Conservation (phyloP, 2,329 filamentous ascomycete species). For the Leptographium lundbergii region DNA sequence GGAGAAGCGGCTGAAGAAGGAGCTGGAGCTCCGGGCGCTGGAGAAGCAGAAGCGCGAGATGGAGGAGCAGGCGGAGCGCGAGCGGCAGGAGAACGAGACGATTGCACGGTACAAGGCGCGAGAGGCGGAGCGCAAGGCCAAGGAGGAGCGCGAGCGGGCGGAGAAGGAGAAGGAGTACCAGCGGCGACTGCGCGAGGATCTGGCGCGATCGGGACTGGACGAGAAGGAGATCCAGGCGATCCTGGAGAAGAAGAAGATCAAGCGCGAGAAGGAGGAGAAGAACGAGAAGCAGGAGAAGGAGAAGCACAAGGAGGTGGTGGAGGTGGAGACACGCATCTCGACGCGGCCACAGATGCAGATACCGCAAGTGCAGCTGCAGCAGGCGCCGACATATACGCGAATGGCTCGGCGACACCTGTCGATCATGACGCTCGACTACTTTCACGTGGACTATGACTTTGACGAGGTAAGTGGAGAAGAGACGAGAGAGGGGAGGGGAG, state of each 20-base stretch:
- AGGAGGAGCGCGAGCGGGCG: conserved; percentile 35
- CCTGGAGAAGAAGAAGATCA: conserved; percentile 40
- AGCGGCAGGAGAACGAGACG: conserved; percentile 36
- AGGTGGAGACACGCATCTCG: conserved; percentile 6
- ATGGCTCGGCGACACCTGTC: conserved; percentile 51
- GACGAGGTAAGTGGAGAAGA: conserved; percentile 33
- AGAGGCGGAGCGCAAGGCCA: conserved; percentile 32
- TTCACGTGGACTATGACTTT: conserved; percentile 43
- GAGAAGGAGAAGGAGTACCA: conserved; percentile 41
- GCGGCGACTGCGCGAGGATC: conserved; percentile 41
- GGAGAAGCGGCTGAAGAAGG: conserved; percentile 38
- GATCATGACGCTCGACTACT: conserved; percentile 44
- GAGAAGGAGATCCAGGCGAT: conserved; percentile 47
- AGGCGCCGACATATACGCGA: conserved; percentile 42
- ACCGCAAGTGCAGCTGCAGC: no score
- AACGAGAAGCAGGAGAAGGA: conserved; percentile 23
- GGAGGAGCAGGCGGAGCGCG: conserved; percentile 29
- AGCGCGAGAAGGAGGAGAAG: conserved; percentile 17
- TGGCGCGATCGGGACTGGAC: conserved; percentile 44
- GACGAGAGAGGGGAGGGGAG: neutral
- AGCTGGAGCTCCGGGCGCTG: conserved; percentile 35
- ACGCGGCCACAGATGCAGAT: neutral
- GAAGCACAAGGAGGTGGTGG: conserved; percentile 4
- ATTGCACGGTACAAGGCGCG: conserved; percentile 40
- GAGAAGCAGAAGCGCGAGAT: conserved; percentile 31